Base-by-base conservation (phyloP, 208 protist genomes). In the Balamuthia mandrillaris region DNA sequence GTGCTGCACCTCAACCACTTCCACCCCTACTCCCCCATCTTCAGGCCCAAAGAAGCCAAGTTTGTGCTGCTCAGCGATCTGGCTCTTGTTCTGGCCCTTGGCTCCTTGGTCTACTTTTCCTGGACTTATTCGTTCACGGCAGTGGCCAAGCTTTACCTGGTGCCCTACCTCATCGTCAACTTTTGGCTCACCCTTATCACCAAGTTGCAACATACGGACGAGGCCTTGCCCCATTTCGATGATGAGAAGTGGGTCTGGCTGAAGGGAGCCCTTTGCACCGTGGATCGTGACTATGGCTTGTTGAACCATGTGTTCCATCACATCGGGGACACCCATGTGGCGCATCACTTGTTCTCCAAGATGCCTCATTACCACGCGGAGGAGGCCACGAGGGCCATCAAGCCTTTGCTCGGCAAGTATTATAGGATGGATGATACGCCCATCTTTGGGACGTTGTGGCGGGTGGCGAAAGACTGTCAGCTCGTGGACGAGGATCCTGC, bases 261-360 rank as follows among this genome's bases (percentile, higher is more conserved):
- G 12, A 92, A 94, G n/a, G 96, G 96, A 44, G 96, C 95, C 29
- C 86, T 97, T 37, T 89, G 92, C 41, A 96, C 95, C 6, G 92
- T 98, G 12, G 96, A 98, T 74, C 93, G 96, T 49, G 91, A 95
- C 84, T 95, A 94, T 77, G 95, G 95, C 60, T 29, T 93, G 1
- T 37, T 97, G n/a, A 96, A 97, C 90, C 51, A 27, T 27, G 93
- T 92, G 91, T 87, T 95, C 27, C 96, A 98, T 90, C 94, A 97
- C 92, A 98, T 98, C 87, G 93, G 94, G 70, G 93, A 96, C 87
- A 96, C 96, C 3, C 96, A 98, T 89, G 95, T 98, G 16, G 88
- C 94, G 0, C 96, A 98, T 87, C 96, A 98, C 90, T 89, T 98
- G 72, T 97, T 96, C 88, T 96, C 94, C 65, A 89, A 96, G 78